phyloP scores from a whole-genome alignment of 441 rosid species.

The Eutrema salsugineum region DNA sequence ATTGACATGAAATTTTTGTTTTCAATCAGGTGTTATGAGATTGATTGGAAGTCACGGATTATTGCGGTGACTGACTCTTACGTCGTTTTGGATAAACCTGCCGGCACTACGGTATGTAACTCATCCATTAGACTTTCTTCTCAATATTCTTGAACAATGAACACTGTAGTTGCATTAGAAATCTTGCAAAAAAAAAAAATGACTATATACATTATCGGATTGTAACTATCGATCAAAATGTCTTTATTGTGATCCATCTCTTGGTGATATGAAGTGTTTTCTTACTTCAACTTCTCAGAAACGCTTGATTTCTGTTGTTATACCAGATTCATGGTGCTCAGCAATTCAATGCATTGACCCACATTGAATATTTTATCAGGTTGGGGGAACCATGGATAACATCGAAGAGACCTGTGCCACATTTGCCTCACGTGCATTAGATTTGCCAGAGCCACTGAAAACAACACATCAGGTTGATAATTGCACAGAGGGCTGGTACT shows the following conservation, averaged over 20 bases:
- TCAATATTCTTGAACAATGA: neutral
- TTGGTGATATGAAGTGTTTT: neutral
- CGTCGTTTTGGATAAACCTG: slow-evolving; percentile 89
- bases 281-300: neutral
- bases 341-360: neutral
- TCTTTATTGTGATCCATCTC: neutral
- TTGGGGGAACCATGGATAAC: slow-evolving; percentile 88
- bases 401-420: slow-evolving; percentile 90
- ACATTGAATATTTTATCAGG: slow-evolving; percentile 37
- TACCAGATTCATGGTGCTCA: neutral
- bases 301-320: neutral
- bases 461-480: slow-evolving; percentile 97
- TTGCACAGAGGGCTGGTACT: slow-evolving; percentile 93
- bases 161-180: neutral
- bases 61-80: slow-evolving; percentile 67
- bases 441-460: slow-evolving; percentile 51
- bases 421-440: slow-evolving; percentile 72
- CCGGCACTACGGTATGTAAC: slow-evolving; percentile 76
- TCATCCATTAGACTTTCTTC: slow-evolving; percentile 8
- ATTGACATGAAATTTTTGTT: neutral
- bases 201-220: neutral
- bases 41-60: slow-evolving; percentile 83
- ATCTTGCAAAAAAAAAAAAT: neutral
- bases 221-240: neutral
- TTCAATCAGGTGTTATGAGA: slow-evolving; percentile 69